Evolutionary conservation across 805 yeast species (phyloP), one percentile per base, ranked within the genome.

Genomic region (Kazachstania martiniae): DNA sequence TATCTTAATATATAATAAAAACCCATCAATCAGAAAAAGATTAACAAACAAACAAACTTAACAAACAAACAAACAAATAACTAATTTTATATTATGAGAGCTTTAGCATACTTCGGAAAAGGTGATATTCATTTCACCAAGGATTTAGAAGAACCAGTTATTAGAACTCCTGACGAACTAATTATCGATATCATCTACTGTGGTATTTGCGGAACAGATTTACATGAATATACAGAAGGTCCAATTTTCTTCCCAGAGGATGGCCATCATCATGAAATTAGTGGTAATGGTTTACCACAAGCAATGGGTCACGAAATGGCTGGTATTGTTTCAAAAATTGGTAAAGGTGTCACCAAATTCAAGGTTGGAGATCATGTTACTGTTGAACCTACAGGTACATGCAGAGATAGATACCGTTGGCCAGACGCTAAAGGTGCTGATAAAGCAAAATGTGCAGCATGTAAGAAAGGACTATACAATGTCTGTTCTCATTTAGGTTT

Each of bases 121-220:
- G 54, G 59, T 31, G 67, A 67, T 42, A 45, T 70, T 19, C 60
- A 66, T 33, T 70, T 52, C 44, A 57, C 68, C 1, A 44, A 54
- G 0, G 48, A 50, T 25, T 33, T 59, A 13, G 31, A 38, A 8
- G 64, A 55, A 28, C 72, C 72, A 3, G 28, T 40, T 21, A 53
- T 66, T 28, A 28, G 37, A 3, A 47, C 53, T 15, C 52, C 54
- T 4, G 59, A 60, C 21, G 72, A 68, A 30, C 53, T 68, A n/a
- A 51, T 65, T 10, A 43, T 69, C 18, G 66, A 61, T 15, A 61
- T 68, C n/a, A 46, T 59, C 8, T 70, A 61, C 47, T 72, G 79
- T 44, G 82, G 82, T 5, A 72, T 74, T 27, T 75, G 82, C 44
- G 81, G 81, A 18, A 63, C 76, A 1, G 80, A 74, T 47, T 53